Percentiles rank a stretch among this genome's conserved stretches.
These are phyloP conservation scores for Achaetomiella virescens DNA, from an alignment of 495 filamentous ascomycete species.

Conservation along the genomic window DNA sequence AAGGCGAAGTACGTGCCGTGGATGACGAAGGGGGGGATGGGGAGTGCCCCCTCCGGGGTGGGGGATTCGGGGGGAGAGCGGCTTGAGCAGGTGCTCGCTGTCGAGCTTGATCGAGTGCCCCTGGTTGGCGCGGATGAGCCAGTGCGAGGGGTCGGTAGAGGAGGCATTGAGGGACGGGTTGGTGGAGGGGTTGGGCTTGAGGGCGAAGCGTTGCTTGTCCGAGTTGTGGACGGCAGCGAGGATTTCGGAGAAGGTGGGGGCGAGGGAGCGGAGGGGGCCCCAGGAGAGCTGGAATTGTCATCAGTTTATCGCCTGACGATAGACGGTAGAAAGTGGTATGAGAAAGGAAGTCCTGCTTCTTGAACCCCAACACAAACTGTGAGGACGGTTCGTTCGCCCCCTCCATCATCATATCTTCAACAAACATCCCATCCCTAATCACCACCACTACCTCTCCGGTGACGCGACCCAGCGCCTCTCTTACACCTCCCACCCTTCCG, in stretches of 20 bases:
- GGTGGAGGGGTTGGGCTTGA: conserved; percentile 37
- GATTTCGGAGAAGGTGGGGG: conserved; percentile 70
- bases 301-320: no score
- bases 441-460: background rate
- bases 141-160: conserved; percentile 53
- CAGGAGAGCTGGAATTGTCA: conserved; percentile 53
- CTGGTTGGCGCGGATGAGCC: conserved; percentile 89
- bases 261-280: conserved; percentile 59
- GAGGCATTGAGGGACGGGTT: conserved; percentile 30
- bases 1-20: conserved; percentile 81
- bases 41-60: conserved; percentile 11
- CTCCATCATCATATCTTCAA: background rate
- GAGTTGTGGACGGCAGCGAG: conserved; percentile 60
- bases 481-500: background rate
- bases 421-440: background rate
- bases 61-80: conserved; percentile 34
- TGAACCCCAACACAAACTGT: no score
- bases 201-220: conserved; percentile 87
- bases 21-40: conserved; percentile 59
- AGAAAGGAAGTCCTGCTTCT: conserved; percentile 1
- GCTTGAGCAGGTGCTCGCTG: conserved; percentile 59
- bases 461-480: background rate
- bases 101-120: conserved; percentile 74
- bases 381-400: background rate
- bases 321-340: no score